phyloP scores from a whole-genome alignment of 2,329 filamentous ascomycete genomes.

The Chrysosporium queenslandicum region DNA sequence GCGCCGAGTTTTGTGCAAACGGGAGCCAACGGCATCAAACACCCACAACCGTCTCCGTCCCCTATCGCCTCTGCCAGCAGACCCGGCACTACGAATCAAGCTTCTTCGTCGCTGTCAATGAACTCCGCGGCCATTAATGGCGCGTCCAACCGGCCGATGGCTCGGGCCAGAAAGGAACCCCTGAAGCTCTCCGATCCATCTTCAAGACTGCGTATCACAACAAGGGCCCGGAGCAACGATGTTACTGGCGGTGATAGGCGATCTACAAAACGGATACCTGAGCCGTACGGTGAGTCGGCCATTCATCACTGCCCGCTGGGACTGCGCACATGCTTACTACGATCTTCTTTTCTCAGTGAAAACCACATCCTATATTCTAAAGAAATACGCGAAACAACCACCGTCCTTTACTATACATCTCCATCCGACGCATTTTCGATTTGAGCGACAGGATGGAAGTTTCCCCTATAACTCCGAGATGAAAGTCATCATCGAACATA shows the following conservation, averaged over 20 bases:
- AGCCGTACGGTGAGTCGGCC: constrained; percentile 37
- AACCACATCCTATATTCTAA: constrained; percentile 67
- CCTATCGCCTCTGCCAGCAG: constrained; percentile 45
- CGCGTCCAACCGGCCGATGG: constrained; percentile 24
- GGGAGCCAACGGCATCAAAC: constrained; percentile 46
- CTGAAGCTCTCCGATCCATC: constrained; percentile 31
- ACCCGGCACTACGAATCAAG: constrained; percentile 46
- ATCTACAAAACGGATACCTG: constrained; percentile 31
- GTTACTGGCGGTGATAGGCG: constrained; percentile 26
- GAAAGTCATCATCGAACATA: constrained; percentile 67
- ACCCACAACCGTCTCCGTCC: constrained; percentile 52
- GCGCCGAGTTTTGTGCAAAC: constrained; percentile 54
- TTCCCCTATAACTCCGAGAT: constrained; percentile 91
- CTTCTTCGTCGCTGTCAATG: constrained; percentile 37
- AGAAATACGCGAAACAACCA: constrained; percentile 60
- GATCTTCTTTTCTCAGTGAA: constrained; percentile 47
- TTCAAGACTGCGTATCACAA: constrained; percentile 27
- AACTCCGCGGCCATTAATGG: constrained; percentile 37
- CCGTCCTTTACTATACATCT: constrained; percentile 83
- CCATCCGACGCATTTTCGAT: constrained; percentile 74
- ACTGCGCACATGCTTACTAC: constrained; percentile 14
- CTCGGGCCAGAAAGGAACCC: constrained; percentile 42
- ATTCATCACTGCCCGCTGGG: neutral
- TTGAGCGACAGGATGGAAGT: constrained; percentile 87
- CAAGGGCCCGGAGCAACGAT: constrained; percentile 23